Percentiles rank a stretch among this genome's conserved stretches.
These are phyloP conservation scores for Pezizomycotina sp. DNA, from an alignment of 2,329 filamentous ascomycete genomes.

Conservation along the genomic window DNA sequence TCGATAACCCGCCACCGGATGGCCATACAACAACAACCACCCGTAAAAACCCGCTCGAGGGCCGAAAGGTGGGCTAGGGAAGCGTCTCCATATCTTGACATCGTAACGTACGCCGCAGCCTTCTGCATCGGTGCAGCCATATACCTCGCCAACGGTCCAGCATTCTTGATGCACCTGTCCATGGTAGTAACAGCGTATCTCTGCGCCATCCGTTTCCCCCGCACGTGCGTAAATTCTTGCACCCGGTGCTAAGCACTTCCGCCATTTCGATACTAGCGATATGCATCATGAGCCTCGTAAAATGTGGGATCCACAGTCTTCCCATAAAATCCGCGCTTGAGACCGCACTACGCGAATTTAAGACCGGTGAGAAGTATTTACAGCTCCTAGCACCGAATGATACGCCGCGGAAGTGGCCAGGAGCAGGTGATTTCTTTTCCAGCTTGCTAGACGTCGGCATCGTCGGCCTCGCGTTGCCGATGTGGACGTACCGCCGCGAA, in stretches of 20 bases:
- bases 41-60: slow-evolving; percentile 31
- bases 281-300: slow-evolving; percentile 39
- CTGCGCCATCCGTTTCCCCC: slow-evolving; percentile 36
- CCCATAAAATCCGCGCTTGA: slow-evolving; percentile 31
- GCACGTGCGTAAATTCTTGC: slow-evolving; percentile 37
- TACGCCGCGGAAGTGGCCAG: slow-evolving; percentile 29
- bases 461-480: slow-evolving; percentile 42
- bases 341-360: slow-evolving; percentile 34
- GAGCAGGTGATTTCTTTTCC: slow-evolving; percentile 41
- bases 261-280: slow-evolving; percentile 38
- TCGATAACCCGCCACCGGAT: no score
- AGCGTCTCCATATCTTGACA: slow-evolving; percentile 34
- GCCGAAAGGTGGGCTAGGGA: slow-evolving; percentile 37
- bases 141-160: slow-evolving; percentile 39
- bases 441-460: slow-evolving; percentile 42
- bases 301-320: no score
- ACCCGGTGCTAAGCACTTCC: slow-evolving; percentile 43
- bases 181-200: slow-evolving; percentile 40
- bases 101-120: slow-evolving; percentile 35
- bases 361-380: slow-evolving; percentile 39
- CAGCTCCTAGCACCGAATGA: slow-evolving; percentile 34
- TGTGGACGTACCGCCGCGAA: slow-evolving; percentile 44
- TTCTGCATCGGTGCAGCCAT: slow-evolving; percentile 39
- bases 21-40: slow-evolving; percentile 9
- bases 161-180: slow-evolving; percentile 32